These are phyloP conservation scores for Coemansia sp. DNA, from an alignment of 192 early-diverging fungal species.

Conservation along the genomic window DNA sequence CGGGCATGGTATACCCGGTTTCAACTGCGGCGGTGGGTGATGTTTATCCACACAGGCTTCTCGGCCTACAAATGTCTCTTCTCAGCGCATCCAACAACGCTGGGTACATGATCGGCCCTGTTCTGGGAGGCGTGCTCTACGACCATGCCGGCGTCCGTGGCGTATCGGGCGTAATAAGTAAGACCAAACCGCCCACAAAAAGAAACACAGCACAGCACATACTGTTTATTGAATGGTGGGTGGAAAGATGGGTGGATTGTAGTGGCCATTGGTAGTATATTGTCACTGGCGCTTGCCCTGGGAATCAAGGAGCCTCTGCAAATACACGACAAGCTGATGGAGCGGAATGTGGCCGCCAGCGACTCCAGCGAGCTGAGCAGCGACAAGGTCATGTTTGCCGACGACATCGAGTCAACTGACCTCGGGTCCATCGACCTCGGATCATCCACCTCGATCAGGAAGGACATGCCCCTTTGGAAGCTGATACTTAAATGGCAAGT, in stretches of 20 bases:
- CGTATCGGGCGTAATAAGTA: conserved; percentile 32
- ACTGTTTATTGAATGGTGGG: not conserved
- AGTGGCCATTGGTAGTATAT: conserved; percentile 15
- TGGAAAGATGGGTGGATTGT: not conserved
- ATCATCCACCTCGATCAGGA: too few relatives aligned
- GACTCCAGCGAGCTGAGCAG: not conserved
- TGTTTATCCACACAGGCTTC: conserved; percentile 36
- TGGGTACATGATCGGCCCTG: conserved; percentile 34
- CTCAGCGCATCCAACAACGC: conserved; percentile 21
- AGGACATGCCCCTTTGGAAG: conserved; percentile 26
- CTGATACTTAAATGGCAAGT: conserved; percentile 43
- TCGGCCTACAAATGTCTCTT: conserved; percentile 33
- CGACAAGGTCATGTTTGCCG: not conserved
- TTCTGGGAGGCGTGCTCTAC: conserved; percentile 29
- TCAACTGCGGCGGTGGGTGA: conserved; percentile 24
- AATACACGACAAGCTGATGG: conserved; percentile 12
- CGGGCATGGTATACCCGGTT: conserved; percentile 31
- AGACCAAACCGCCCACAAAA: not conserved
- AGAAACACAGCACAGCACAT: too few relatives aligned
- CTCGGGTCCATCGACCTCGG: too few relatives aligned
- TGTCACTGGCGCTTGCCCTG: conserved; percentile 13
- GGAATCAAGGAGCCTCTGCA: conserved; percentile 30
- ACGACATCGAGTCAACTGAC: not conserved
- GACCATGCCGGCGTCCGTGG: conserved; percentile 26
- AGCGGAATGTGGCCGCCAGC: not conserved